Conservation (phyloP, 23 red algal genomes). For the Gracilaria caudata region DNA sequence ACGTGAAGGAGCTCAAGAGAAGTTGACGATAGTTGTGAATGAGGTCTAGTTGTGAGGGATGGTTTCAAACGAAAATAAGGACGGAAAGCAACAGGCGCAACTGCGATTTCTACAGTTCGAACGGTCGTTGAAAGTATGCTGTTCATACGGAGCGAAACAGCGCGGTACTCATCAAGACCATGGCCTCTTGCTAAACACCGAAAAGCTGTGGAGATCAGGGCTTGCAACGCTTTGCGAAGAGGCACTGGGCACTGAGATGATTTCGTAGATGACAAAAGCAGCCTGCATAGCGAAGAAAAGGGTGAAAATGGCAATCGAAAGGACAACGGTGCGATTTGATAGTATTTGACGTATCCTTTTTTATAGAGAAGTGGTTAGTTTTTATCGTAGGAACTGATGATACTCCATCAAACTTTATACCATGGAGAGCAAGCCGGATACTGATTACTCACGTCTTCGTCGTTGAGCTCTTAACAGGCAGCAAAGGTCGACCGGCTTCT, state of each 20-base stretch:
- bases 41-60: not conserved
- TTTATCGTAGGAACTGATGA: too few relatives aligned
- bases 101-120: not conserved
- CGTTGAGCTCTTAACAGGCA: not conserved
- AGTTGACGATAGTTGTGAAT: not conserved
- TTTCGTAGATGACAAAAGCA: not conserved
- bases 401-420: too few relatives aligned
- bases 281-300: not conserved
- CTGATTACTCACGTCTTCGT: not conserved
- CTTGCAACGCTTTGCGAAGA: not conserved
- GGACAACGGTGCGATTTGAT: not conserved
- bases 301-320: not conserved
- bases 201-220: not conserved
- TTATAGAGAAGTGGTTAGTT: not conserved
- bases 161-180: not conserved
- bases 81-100: not conserved
- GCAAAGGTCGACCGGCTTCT: not conserved
- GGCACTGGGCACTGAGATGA: not conserved
- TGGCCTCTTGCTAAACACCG: conserved; percentile 5
- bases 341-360: not conserved
- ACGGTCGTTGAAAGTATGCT: not conserved
- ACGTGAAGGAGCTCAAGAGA: not conserved
- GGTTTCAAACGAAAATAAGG: not conserved
- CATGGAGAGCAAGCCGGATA: not conserved
- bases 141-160: not conserved